Percentiles rank a stretch among this genome's conserved stretches.
Evolutionary conservation across 495 filamentous ascomycete species (phyloP).

Genomic region (Neurospora pannonica): DNA sequence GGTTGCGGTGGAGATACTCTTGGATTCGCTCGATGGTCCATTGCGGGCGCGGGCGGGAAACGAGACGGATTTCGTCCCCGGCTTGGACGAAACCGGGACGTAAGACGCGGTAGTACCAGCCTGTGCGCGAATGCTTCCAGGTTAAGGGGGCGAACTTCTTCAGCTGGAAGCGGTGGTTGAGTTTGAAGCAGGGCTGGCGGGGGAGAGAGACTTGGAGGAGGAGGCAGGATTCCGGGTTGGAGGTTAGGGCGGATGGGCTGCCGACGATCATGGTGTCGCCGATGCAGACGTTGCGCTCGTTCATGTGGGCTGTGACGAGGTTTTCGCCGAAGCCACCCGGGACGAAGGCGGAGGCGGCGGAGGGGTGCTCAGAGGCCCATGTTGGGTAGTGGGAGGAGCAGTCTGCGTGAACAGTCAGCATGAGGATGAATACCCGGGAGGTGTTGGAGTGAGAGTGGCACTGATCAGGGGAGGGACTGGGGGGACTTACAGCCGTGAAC

Average conservation of each 20-base stretch:
- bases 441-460: too few species aligned
- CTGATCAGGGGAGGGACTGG: background rate
- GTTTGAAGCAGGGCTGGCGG: conserved; percentile 40
- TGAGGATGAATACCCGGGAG: background rate
- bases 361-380: conserved; percentile 37
- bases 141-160: conserved; percentile 44
- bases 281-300: conserved; percentile 50
- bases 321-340: conserved; percentile 52
- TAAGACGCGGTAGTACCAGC: conserved; percentile 48
- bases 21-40: conserved; percentile 50
- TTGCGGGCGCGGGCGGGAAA: conserved; percentile 33
- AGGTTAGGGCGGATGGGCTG: background rate
- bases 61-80: conserved; percentile 35
- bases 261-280: conserved; percentile 42
- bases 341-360: conserved; percentile 31
- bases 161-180: conserved; percentile 46
- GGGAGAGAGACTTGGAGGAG: background rate
- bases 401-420: conserved; percentile 18
- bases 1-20: conserved; percentile 43
- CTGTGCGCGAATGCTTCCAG: conserved; percentile 41
- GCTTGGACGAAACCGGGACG: conserved; percentile 35
- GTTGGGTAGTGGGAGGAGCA: conserved; percentile 42
- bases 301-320: conserved; percentile 38
- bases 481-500: conserved; percentile 42
- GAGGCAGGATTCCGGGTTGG: background rate